phyloP scores from a whole-genome alignment of 768 basidiomycete genomes.

The Leccinum longicurvipes region DNA sequence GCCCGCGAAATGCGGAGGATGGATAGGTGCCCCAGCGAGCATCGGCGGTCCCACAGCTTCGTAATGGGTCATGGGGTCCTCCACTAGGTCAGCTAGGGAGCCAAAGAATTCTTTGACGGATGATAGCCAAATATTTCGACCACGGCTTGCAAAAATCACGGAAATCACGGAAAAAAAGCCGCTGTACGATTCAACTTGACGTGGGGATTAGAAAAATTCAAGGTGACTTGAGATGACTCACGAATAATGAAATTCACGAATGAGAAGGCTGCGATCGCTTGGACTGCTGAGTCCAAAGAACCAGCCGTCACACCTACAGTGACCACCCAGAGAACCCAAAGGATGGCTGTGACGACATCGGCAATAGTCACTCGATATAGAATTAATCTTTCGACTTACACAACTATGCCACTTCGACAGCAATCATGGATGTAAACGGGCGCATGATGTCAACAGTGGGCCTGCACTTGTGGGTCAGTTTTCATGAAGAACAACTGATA shows the following conservation, averaged over 20 bases:
- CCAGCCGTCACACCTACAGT: slow-evolving; percentile 28
- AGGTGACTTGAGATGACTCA: slow-evolving; percentile 11
- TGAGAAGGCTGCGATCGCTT: slow-evolving; percentile 33
- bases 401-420: slow-evolving; percentile 37
- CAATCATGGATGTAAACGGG: slow-evolving; percentile 36
- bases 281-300: slow-evolving; percentile 25
- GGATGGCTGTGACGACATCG: slow-evolving; percentile 19
- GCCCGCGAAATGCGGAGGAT: background rate
- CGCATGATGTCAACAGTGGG: slow-evolving; percentile 35
- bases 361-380: background rate
- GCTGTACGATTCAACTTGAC: slow-evolving; percentile 33
- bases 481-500: background rate
- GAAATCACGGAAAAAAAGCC: slow-evolving; percentile 21
- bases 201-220: background rate
- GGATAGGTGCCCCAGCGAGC: background rate
- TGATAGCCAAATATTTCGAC: slow-evolving; percentile 32
- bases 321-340: slow-evolving; percentile 40
- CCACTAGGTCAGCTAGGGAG: slow-evolving; percentile 5
- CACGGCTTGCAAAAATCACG: slow-evolving; percentile 25
- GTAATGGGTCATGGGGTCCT: slow-evolving; percentile 17
- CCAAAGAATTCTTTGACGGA: slow-evolving; percentile 31
- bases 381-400: slow-evolving; percentile 23
- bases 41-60: background rate
- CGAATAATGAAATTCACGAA: slow-evolving; percentile 35
- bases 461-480: slow-evolving; percentile 21